These are phyloP conservation scores for Solanum infundibuliforme DNA, from an alignment of 257 asterid species.

Conservation along the genomic window DNA sequence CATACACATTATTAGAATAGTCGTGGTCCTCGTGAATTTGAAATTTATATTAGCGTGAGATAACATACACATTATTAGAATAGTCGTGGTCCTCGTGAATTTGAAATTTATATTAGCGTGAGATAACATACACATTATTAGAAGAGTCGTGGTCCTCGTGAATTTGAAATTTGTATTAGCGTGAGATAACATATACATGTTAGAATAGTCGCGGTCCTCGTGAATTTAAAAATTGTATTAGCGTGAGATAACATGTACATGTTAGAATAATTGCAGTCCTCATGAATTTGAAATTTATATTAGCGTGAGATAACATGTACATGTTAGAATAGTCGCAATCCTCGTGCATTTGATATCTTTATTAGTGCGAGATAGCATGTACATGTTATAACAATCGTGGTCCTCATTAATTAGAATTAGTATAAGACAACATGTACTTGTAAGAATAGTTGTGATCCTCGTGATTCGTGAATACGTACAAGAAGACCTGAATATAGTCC, in stretches of 20 bases:
- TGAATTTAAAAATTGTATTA: background rate
- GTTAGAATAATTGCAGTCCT: background rate
- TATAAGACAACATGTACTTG: background rate
- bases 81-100: background rate
- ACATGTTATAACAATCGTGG: background rate
- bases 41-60: background rate
- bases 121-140: background rate
- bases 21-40: background rate
- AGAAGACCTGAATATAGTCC: accelerated
- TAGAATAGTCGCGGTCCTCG: too few species aligned
- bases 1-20: background rate
- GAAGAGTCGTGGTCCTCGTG: background rate
- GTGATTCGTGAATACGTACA: background rate
- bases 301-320: background rate
- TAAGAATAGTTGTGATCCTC: background rate
- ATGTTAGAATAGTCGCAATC: background rate
- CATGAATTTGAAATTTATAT: background rate
- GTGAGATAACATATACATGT: too few species aligned
- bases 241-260: background rate
- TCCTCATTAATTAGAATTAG: background rate
- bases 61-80: background rate
- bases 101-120: background rate
- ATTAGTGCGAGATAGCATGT: background rate
- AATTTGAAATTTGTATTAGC: too few species aligned
- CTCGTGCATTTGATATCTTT: background rate